phyloP scores from a whole-genome alignment of 2,329 filamentous ascomycete genomes.

The Calycina herbarum region DNA sequence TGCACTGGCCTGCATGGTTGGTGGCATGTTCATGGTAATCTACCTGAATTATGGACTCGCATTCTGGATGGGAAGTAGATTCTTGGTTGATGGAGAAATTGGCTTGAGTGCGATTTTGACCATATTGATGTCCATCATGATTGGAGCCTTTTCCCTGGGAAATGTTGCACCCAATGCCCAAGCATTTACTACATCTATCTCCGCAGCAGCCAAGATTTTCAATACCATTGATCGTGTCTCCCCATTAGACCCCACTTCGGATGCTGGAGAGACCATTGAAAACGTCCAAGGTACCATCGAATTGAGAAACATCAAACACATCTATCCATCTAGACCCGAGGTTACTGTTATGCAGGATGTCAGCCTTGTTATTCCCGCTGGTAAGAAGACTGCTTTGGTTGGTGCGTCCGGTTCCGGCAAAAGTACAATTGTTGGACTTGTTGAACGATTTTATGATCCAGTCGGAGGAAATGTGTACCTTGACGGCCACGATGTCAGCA shows the following conservation, averaged over 20 bases:
- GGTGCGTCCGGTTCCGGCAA: conserved; percentile 94
- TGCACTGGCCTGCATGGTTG: conserved; percentile 75
- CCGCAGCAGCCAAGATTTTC: conserved; percentile 88
- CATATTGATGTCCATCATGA: conserved; percentile 87
- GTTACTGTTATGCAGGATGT: conserved; percentile 87
- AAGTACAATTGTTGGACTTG: conserved; percentile 87
- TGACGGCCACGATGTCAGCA: conserved; percentile 79
- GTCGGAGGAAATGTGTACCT: conserved; percentile 76
- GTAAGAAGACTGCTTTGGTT: conserved; percentile 90
- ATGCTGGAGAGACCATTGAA: conserved; percentile 71
- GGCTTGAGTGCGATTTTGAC: conserved; percentile 73
- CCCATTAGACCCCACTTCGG: conserved; percentile 74
- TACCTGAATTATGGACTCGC: conserved; percentile 85
- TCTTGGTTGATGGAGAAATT: conserved; percentile 65
- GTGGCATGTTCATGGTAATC: conserved; percentile 77
- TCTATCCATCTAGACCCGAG: conserved; percentile 91
- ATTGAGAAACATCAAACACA: conserved; percentile 81
- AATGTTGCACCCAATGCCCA: conserved; percentile 84
- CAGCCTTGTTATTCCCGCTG: conserved; percentile 75
- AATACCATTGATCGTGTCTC: conserved; percentile 88
- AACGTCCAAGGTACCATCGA: conserved; percentile 76
- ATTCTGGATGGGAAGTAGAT: conserved; percentile 85
- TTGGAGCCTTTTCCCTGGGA: conserved; percentile 87
- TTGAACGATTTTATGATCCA: conserved; percentile 93
- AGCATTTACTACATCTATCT: conserved; percentile 79